Evolutionary conservation across 805 yeast species (phyloP).

Genomic region (Candida manassasensis): DNA sequence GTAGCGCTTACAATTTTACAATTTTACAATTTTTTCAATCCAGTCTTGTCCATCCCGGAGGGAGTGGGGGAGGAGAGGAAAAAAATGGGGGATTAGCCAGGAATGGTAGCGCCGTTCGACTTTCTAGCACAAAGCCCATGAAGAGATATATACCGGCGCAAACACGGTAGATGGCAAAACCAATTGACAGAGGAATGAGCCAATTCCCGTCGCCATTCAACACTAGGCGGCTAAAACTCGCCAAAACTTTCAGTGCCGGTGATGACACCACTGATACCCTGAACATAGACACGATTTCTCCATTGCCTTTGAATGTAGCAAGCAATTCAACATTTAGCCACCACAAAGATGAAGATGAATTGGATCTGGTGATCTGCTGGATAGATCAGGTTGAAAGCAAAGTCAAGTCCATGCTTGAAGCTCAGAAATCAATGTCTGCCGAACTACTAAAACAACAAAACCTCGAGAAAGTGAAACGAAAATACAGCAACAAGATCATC

Average conservation of each 20-base stretch:
- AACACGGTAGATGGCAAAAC: constrained; percentile 1
- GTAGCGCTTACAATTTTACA: too few species aligned
- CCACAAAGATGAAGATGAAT: constrained; percentile 3
- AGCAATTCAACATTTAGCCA: not conserved
- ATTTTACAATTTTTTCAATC: too few species aligned
- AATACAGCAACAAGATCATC: constrained; percentile 18
- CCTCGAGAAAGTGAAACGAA: constrained; percentile 18
- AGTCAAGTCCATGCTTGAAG: constrained; percentile 13
- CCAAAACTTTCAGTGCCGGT: not conserved
- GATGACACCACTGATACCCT: not conserved
- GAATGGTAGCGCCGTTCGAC: too few species aligned
- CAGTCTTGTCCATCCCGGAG: too few species aligned
- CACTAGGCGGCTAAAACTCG: constrained; percentile 7
- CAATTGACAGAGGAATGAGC: constrained; percentile 7
- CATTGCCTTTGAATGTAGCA: not conserved
- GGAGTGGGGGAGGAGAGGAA: too few species aligned
- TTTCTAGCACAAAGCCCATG: too few species aligned
- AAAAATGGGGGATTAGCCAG: too few species aligned
- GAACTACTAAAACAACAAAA: constrained; percentile 14
- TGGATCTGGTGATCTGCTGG: constrained; percentile 26
- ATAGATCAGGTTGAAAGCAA: constrained; percentile 24
- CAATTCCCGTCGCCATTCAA: constrained; percentile 21
- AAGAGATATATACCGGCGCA: too few species aligned
- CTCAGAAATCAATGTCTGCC: constrained; percentile 15
- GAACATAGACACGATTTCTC: not conserved